Base-by-base conservation (phyloP, 2,329 filamentous ascomycete species). In the Aphanocladium album region DNA sequence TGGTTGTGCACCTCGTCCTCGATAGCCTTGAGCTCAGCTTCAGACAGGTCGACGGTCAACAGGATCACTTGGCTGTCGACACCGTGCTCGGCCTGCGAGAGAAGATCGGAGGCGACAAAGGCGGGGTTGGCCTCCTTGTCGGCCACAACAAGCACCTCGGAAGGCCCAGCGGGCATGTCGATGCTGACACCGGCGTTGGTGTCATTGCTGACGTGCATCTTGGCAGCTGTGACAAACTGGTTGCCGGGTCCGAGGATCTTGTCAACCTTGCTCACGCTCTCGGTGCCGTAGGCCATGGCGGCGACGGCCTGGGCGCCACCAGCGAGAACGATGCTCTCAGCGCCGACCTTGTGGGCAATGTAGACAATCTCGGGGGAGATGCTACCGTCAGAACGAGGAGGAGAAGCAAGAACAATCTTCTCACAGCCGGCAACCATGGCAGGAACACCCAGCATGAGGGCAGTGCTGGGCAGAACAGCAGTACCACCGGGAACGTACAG, bases 201-300 rank as follows among this genome's bases (percentile, higher is more conserved):
- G 73, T 99, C 95, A 74, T 99, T 99, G 75, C 89, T 91, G 47
- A 99, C 95, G 68, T 93, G 83, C 95, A 99, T 99, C 84, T 99
- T 99, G 57, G 91, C 95, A 0, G 95, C 95, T 0, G 95, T 99
- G 45, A 99, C 95, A 71, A 98, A 99, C 75, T 98, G 95, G 77
- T 99, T 99, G 39, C 95, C 95, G 2, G 95, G 95, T 0, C 95
- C 95, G 14, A 98, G 85, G 67, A 99, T 97, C 84, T 99, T 99
- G 81, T 99, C 95, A 8, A 99, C 95, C 79, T 99, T 99, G 74
- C 82, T 90, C 55, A 99, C 86, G 67, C 88, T 93, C 76, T 97
- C 89, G 0, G 95, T 99, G 52, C 95, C 95, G 76, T 99, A 99
- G 2, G 95, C 95, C 88, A 99, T 89, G 52, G 95, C 95, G 21